Evolutionary conservation across 1,139 yeast genomes (phyloP).

Genomic region (Candida sanyaensis): DNA sequence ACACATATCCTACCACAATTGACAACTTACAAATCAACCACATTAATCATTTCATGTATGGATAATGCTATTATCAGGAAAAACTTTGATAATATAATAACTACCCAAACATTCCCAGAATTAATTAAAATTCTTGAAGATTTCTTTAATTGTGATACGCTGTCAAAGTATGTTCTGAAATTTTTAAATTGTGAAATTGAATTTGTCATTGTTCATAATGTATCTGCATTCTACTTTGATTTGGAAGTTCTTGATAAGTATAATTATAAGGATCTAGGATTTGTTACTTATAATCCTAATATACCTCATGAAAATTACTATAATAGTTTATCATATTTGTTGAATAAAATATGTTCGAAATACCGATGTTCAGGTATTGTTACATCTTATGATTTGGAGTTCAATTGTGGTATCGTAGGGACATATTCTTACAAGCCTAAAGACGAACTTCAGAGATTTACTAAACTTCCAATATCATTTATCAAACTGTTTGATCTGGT

Average conservation of each 20-base stretch:
- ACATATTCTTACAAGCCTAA: not conserved
- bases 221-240: conserved; percentile 38
- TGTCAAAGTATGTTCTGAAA: conserved; percentile 1
- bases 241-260: conserved; percentile 19
- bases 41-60: conserved; percentile 9
- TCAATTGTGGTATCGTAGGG: conserved; percentile 28
- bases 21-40: not conserved
- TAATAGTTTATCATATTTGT: conserved; percentile 13
- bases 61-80: conserved; percentile 3
- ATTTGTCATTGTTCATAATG: conserved; percentile 12
- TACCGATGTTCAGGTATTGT: conserved; percentile 33
- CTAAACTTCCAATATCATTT: conserved; percentile 19
- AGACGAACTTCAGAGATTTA: conserved; percentile 12
- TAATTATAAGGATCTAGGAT: conserved; percentile 17
- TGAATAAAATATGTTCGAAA: conserved; percentile 16
- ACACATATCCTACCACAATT: conserved; percentile 2
- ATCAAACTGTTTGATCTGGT: conserved; percentile 17
- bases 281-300: conserved; percentile 11
- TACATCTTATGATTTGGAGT: conserved; percentile 33
- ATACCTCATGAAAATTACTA: conserved; percentile 16
- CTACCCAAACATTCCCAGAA: conserved; percentile 5
- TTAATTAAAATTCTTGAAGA: conserved; percentile 3
- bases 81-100: not conserved
- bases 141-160: conserved; percentile 3
- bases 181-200: not conserved